Percentiles rank a stretch among this genome's conserved stretches.
phyloP scores from a whole-genome alignment of 2,329 filamentous ascomycete genomes.

The Penicillium sp. region DNA sequence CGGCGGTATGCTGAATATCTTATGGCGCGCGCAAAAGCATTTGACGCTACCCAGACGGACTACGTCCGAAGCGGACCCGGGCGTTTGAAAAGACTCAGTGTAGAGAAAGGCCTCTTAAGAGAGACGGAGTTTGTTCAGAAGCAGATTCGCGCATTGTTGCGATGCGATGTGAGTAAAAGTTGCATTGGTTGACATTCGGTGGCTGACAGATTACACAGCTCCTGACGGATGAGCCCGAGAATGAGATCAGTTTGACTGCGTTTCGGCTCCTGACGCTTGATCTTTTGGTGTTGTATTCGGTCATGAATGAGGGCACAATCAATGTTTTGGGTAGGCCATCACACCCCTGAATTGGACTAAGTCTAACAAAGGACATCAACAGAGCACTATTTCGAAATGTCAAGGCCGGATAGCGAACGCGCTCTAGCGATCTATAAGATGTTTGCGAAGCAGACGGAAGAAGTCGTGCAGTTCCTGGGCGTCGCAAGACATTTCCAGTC shows the following conservation, averaged over 20 bases:
- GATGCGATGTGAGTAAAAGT: constrained; percentile 74
- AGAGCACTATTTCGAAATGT: constrained; percentile 99
- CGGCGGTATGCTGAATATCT: constrained; percentile 88
- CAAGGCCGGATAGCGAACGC: constrained; percentile 85
- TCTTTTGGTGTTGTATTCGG: constrained; percentile 83
- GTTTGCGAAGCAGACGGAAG: constrained; percentile 88
- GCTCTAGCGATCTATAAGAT: constrained; percentile 88
- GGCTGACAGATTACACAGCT: constrained; percentile 56
- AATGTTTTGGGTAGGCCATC: constrained; percentile 76
- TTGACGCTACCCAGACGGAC: constrained; percentile 79
- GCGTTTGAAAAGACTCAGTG: constrained; percentile 76
- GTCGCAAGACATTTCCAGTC: constrained; percentile 87
- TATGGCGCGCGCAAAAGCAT: constrained; percentile 75
- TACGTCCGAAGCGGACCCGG: constrained; percentile 82
- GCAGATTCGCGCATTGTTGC: constrained; percentile 79
- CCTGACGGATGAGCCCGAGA: constrained; percentile 83
- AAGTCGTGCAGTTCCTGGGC: constrained; percentile 84
- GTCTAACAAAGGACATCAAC: constrained; percentile 11
- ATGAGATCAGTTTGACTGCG: constrained; percentile 92
- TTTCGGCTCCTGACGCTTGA: constrained; percentile 90
- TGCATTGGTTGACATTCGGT: neutral
- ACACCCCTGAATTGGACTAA: neutral
- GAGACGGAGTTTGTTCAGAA: constrained; percentile 89
- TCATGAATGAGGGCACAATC: constrained; percentile 95
- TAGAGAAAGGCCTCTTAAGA: constrained; percentile 87